A percentile compares a stretch with the other conserved stretches of the same genome.
phyloP scores from a whole-genome alignment of 2,329 filamentous ascomycete species.

The Hypoxylon sp. region DNA sequence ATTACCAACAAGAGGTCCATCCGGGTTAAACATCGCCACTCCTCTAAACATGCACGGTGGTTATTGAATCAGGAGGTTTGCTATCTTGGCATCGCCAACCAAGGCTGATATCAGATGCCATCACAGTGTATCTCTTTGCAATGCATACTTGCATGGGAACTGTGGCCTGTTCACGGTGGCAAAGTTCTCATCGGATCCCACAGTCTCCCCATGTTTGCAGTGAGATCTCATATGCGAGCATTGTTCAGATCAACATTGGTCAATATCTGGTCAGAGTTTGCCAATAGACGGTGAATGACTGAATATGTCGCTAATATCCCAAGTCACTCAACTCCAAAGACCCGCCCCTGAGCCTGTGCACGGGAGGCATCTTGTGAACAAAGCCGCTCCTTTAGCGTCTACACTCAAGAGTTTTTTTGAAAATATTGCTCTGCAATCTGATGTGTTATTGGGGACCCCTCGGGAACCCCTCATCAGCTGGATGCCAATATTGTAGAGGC shows the following conservation, averaged over 20 bases:
- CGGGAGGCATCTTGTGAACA: not conserved
- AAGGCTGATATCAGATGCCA: not conserved
- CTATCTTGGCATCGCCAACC: not conserved
- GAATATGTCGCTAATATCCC: not conserved
- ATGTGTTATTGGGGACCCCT: not conserved
- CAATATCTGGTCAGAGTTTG: conserved; percentile 1
- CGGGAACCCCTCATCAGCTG: conserved; percentile 4
- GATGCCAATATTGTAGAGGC: conserved; percentile 8
- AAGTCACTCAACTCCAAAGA: conserved; percentile 1
- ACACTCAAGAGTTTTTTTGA: conserved; percentile 8
- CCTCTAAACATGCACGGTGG: not conserved
- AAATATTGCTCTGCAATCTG: not conserved
- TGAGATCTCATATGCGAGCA: not conserved
- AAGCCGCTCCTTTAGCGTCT: not conserved
- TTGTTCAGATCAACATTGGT: not conserved
- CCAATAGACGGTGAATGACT: conserved; percentile 13
- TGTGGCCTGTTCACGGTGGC: not conserved
- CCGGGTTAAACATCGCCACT: not conserved
- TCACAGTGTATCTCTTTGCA: not conserved
- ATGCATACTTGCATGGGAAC: not conserved
- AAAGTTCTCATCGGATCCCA: not conserved
- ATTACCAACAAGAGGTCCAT: not conserved
- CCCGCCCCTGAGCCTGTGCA: conserved; percentile 4
- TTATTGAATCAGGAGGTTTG: conserved; percentile 6
- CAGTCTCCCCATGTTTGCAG: conserved; percentile 1